A percentile compares a stretch with the other conserved stretches of the same genome.
Conservation (phyloP, 1,284 basidiomycete genomes). For the Pseudozyma thailandica region DNA sequence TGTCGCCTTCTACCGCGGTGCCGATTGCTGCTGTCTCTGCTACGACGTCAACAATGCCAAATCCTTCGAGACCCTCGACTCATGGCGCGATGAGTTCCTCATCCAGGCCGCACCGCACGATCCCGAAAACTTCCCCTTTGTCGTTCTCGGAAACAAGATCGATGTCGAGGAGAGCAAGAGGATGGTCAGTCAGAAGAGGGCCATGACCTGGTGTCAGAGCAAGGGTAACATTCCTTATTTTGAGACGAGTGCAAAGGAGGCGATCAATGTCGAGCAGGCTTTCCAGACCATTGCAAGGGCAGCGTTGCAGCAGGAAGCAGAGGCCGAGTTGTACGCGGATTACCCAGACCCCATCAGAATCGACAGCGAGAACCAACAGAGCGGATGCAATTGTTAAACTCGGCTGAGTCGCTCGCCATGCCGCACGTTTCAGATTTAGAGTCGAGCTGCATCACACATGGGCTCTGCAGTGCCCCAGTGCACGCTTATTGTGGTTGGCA, state of each 20-base stretch:
- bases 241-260: conserved; percentile 99
- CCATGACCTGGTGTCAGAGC: conserved; percentile 99
- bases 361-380: conserved; percentile 90
- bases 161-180: conserved; percentile 99
- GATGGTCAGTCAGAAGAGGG: conserved; percentile 98
- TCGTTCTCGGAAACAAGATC: conserved; percentile 96
- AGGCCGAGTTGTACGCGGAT: conserved; percentile 95
- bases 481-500: neutral
- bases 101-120: conserved; percentile 92
- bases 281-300: conserved; percentile 99
- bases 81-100: conserved; percentile 67
- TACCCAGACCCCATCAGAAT: conserved; percentile 99
- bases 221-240: conserved; percentile 99
- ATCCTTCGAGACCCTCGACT: conserved; percentile 85
- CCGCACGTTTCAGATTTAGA: no score
- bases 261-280: conserved; percentile 99
- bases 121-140: conserved; percentile 97
- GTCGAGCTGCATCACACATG: neutral
- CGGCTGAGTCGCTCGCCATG: no score
- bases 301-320: conserved; percentile 94
- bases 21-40: conserved; percentile 93
- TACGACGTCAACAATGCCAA: conserved; percentile 99
- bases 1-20: conserved; percentile 98
- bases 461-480: no score
- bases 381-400: conserved; percentile 87